Conservation (phyloP, 257 asterid species). For the Lycium barbarum region DNA sequence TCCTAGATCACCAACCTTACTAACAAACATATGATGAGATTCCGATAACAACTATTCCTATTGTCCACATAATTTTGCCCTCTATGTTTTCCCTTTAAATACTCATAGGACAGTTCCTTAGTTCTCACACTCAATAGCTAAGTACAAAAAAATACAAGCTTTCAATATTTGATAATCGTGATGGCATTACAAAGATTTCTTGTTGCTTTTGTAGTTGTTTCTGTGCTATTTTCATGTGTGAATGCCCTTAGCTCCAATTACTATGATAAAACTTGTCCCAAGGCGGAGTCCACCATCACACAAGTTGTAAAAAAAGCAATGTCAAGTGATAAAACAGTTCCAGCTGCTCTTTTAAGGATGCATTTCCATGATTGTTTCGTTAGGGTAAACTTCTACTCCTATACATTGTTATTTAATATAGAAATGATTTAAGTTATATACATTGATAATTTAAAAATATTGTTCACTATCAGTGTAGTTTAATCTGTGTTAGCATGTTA, state of each 20-base stretch:
- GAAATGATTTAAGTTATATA: no score
- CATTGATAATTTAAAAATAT: no score
- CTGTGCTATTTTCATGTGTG: background rate
- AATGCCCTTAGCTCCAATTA: constrained; percentile 57
- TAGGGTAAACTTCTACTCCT: constrained; percentile 46
- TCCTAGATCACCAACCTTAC: constrained; percentile 49
- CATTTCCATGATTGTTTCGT: constrained; percentile 89
- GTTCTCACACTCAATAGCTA: background rate
- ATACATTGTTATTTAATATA: no score
- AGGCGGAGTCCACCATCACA: constrained; percentile 51
- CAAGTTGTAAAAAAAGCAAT: constrained; percentile 58
- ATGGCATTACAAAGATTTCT: constrained; percentile 48
- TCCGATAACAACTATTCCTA: constrained; percentile 29
- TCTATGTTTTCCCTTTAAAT: constrained; percentile 39
- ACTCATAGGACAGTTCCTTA: constrained; percentile 8
- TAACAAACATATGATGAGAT: constrained; percentile 32
- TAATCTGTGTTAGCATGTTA: no score
- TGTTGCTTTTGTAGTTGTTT: no score
- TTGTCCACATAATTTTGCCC: background rate
- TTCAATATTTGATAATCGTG: background rate
- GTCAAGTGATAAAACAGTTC: constrained; percentile 68
- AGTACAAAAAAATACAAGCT: background rate
- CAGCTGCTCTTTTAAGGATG: constrained; percentile 83
- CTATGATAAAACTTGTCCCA: constrained; percentile 73
- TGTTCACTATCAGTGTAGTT: no score